phyloP scores from a whole-genome alignment of 257 asterid genomes.

The Solanum sejunctum region DNA sequence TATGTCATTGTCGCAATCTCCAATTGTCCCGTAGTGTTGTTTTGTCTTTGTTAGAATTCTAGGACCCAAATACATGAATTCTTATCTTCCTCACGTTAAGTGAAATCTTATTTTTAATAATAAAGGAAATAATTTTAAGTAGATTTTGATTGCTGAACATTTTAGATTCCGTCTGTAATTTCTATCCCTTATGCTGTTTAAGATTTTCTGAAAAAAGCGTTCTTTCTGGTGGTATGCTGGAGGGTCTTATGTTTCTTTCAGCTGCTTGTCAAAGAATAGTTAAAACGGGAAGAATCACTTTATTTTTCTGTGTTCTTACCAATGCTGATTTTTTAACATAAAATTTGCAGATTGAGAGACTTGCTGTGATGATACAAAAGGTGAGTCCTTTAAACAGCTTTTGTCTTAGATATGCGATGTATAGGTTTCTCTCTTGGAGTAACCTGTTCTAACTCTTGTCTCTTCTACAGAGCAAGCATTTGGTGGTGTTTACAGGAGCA shows the following conservation, averaged over 20 bases:
- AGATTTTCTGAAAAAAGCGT: neutral
- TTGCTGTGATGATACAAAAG: constrained; percentile 61
- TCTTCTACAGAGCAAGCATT: constrained; percentile 79
- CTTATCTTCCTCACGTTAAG: neutral
- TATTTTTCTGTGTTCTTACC: constrained; percentile 2
- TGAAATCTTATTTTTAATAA: neutral
- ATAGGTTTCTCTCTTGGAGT: constrained; percentile 9
- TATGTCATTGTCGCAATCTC: neutral
- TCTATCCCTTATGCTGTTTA: neutral
- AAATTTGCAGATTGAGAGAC: constrained; percentile 64
- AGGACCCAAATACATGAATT: neutral
- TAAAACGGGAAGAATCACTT: neutral
- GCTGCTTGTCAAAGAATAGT: neutral
- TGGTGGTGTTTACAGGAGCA: constrained; percentile 97
- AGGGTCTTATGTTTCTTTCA: neutral
- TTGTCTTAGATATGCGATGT: neutral
- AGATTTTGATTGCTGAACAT: neutral
- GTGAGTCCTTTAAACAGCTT: constrained; percentile 19
- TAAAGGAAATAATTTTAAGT: neutral
- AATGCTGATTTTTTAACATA: neutral
- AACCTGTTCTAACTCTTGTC: constrained; percentile 11
- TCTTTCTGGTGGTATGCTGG: neutral
- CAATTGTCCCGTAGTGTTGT: neutral
- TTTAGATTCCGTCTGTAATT: neutral
- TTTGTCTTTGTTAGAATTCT: neutral